Evolutionary conservation across 2,329 filamentous ascomycete genomes (phyloP).

Genomic region (Lachnellula occidentalis): DNA sequence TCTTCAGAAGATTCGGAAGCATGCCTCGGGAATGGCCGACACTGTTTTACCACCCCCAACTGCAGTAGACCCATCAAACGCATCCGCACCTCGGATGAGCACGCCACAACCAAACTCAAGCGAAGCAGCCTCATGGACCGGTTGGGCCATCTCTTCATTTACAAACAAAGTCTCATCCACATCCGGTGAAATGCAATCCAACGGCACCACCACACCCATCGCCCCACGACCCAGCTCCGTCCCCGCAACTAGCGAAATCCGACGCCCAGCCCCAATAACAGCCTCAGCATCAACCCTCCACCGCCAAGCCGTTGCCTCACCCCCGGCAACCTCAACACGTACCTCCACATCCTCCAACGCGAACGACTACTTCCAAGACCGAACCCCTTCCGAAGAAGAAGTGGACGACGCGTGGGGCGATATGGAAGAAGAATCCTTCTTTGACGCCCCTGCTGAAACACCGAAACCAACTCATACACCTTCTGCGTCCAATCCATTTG

Average conservation of each 20-base stretch:
- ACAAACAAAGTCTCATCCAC: slow-evolving; percentile 87
- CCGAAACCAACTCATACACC: slow-evolving; percentile 29
- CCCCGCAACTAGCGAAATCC: slow-evolving; percentile 35
- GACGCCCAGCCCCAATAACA: slow-evolving; percentile 32
- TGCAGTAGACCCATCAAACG: slow-evolving; percentile 38
- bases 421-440: slow-evolving; percentile 50
- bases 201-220: slow-evolving; percentile 35
- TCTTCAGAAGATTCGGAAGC: slow-evolving; percentile 75
- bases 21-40: slow-evolving; percentile 72
- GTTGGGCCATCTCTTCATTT: slow-evolving; percentile 98
- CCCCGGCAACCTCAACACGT: slow-evolving; percentile 39
- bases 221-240: slow-evolving; percentile 38
- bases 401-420: slow-evolving; percentile 60
- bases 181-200: slow-evolving; percentile 73
- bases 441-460: slow-evolving; percentile 28
- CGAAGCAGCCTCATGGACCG: slow-evolving; percentile 71
- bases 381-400: slow-evolving; percentile 53
- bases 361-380: slow-evolving; percentile 49
- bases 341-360: slow-evolving; percentile 43
- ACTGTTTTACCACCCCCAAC: slow-evolving; percentile 64
- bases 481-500: slow-evolving; percentile 50
- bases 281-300: slow-evolving; percentile 55
- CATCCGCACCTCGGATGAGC: slow-evolving; percentile 64
- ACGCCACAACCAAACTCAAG: slow-evolving; percentile 58
- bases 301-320: slow-evolving; percentile 53